phyloP scores from a whole-genome alignment of 73 alveolate genomes.

The Paramecium tetraurelia region DNA sequence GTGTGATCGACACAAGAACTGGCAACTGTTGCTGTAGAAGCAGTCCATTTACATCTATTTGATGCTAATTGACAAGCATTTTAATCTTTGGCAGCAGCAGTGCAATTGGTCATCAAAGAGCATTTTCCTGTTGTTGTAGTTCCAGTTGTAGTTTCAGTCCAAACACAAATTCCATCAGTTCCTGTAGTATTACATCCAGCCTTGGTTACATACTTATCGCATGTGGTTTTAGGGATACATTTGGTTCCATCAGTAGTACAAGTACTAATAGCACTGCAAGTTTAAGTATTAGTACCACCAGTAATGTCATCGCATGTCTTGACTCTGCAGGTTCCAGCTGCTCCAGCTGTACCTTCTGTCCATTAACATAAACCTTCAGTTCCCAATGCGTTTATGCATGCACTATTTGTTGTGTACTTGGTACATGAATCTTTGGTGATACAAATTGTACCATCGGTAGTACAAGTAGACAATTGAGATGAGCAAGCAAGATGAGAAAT shows the following conservation, averaged over 20 bases:
- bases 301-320: neutral
- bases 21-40: neutral
- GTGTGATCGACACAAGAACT: neutral
- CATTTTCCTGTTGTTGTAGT: neutral
- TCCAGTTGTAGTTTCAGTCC: slow-evolving; percentile 15
- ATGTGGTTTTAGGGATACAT: neutral
- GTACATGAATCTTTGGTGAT: neutral
- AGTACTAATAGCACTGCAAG: neutral
- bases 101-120: neutral
- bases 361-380: neutral
- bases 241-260: slow-evolving; percentile 41
- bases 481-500: neutral
- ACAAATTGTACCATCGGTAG: neutral
- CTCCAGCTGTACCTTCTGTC: neutral
- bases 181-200: slow-evolving; percentile 1
- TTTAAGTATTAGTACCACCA: neutral
- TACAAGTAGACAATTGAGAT: neutral
- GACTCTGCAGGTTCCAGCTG: neutral
- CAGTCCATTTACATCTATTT: neutral
- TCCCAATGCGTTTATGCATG: neutral
- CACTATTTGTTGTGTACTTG: neutral
- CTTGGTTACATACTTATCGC: neutral
- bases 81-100: neutral
- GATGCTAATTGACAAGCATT: neutral
- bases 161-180: slow-evolving; percentile 24